phyloP scores from a whole-genome alignment of 2,329 filamentous ascomycete species.

The Orbilia ellipsospora region DNA sequence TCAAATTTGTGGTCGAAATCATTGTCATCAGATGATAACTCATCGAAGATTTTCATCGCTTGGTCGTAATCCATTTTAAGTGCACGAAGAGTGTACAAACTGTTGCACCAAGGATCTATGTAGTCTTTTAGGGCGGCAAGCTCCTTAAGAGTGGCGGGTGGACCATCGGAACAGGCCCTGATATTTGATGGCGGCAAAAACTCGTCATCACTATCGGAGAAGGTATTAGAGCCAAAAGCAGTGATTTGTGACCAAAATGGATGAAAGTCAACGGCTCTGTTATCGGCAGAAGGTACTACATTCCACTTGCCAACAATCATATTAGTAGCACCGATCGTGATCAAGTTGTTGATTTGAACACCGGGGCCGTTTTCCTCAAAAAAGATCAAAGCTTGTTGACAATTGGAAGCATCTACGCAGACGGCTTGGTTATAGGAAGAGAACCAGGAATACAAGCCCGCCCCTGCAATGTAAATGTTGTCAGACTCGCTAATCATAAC shows the following conservation, averaged over 20 bases:
- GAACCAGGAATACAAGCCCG: constrained; percentile 38
- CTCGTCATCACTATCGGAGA: background rate
- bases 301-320: constrained; percentile 1
- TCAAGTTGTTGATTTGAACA: constrained; percentile 16
- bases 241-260: constrained; percentile 14
- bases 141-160: background rate
- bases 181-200: background rate
- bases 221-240: constrained; percentile 3
- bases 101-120: background rate
- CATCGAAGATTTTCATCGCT: background rate
- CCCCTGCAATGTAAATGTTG: constrained; percentile 43
- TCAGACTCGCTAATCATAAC: constrained; percentile 58
- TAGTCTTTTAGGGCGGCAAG: background rate
- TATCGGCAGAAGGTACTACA: background rate
- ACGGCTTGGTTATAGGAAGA: background rate
- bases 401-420: constrained; percentile 13
- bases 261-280: constrained; percentile 14
- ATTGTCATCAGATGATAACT: background rate
- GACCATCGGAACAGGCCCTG: background rate
- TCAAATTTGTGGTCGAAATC: constrained; percentile 59
- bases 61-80: background rate
- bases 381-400: constrained; percentile 6
- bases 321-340: constrained; percentile 11
- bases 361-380: background rate
- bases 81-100: background rate